Conservation (phyloP, 1,139 yeast species). For the Blastobotrys indianensis region DNA sequence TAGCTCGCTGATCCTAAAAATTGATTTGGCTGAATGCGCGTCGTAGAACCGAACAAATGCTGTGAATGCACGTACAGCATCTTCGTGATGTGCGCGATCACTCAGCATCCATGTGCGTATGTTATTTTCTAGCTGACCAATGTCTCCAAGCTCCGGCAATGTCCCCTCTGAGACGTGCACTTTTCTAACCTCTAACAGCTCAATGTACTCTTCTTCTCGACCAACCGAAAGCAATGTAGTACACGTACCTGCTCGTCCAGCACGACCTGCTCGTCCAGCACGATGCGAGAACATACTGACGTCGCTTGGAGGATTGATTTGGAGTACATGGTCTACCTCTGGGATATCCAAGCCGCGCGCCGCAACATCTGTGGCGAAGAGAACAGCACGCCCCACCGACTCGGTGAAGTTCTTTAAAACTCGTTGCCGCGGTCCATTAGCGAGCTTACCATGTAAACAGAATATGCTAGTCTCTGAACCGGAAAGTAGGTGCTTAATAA, state of each 20-base stretch:
- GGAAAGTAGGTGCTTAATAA: conserved; percentile 41
- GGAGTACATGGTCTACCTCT: conserved; percentile 82
- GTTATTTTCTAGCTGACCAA: conserved; percentile 18
- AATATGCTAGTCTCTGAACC: conserved; percentile 40
- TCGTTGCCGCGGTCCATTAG: conserved; percentile 66
- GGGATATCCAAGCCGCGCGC: conserved; percentile 93
- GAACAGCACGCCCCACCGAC: conserved; percentile 46
- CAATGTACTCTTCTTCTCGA: conserved; percentile 76
- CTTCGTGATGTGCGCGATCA: conserved; percentile 77
- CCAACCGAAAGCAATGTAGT: conserved; percentile 64
- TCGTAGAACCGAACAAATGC: conserved; percentile 79
- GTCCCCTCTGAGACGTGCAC: conserved; percentile 46
- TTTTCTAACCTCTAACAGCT: conserved; percentile 71
- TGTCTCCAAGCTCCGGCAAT: conserved; percentile 15
- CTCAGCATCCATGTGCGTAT: conserved; percentile 55
- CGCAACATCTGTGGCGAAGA: conserved; percentile 55
- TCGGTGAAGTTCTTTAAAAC: conserved; percentile 58
- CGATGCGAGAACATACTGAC: conserved; percentile 84
- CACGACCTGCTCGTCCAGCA: conserved; percentile 91
- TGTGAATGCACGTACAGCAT: conserved; percentile 72
- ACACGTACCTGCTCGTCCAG: conserved; percentile 76
- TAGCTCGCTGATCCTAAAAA: conserved; percentile 66
- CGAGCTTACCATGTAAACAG: conserved; percentile 81
- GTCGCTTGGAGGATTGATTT: conserved; percentile 86
- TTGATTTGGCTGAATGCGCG: conserved; percentile 86